A percentile compares a stretch with the other conserved stretches of the same genome.
These are phyloP conservation scores for Rhodocollybia butyracea DNA, from an alignment of 768 basidiomycete genomes.

Conservation along the genomic window DNA sequence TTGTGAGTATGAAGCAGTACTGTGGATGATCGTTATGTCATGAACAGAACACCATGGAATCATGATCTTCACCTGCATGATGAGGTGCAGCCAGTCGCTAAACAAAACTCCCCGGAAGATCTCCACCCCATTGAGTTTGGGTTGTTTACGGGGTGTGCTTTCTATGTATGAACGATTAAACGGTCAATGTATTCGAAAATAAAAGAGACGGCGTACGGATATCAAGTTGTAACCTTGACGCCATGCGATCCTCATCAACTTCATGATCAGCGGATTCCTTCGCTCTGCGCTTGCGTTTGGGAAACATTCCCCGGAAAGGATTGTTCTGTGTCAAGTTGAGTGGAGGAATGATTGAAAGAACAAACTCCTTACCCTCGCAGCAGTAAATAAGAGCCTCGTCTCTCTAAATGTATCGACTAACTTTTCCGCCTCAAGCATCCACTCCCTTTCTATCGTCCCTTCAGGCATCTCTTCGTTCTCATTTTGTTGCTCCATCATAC, in stretches of 20 bases:
- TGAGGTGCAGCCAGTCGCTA: constrained; percentile 80
- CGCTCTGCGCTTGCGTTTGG: constrained; percentile 34
- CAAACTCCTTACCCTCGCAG: constrained; percentile 57
- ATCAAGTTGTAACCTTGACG: constrained; percentile 71
- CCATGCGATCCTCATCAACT: constrained; percentile 69
- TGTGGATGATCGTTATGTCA: constrained; percentile 22
- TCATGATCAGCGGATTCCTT: constrained; percentile 35
- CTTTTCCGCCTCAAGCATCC: constrained; percentile 82
- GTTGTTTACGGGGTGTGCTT: constrained; percentile 46
- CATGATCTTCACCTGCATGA: constrained; percentile 67
- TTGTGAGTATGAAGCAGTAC: constrained; percentile 74
- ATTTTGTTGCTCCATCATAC: not conserved
- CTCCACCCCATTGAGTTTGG: constrained; percentile 46
- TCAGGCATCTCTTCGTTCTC: not conserved
- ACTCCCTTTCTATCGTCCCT: constrained; percentile 45
- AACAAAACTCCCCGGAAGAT: constrained; percentile 80
- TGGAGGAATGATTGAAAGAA: not conserved
- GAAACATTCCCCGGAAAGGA: constrained; percentile 72
- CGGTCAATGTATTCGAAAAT: not conserved
- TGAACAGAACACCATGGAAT: not conserved
- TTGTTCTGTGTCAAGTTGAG: constrained; percentile 31
- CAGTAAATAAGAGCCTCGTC: constrained; percentile 79
- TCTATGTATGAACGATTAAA: constrained; percentile 31
- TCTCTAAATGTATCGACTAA: constrained; percentile 88
- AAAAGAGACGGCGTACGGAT: constrained; percentile 43